Evolutionary conservation across 1,139 yeast species (phyloP).

Genomic region (Yamadazyma friedrichii): DNA sequence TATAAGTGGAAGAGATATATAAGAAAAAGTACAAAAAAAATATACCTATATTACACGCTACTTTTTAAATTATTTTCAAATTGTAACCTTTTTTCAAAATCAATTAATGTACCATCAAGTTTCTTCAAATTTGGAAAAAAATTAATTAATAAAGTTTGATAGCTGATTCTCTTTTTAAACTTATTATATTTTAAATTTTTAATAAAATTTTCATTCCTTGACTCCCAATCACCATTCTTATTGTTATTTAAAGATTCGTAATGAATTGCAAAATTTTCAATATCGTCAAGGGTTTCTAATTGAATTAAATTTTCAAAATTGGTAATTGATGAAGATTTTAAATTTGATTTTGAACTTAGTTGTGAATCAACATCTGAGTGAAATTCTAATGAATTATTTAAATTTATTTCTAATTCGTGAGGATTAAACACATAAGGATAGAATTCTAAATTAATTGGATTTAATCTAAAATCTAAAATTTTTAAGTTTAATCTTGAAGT

Average conservation of each 20-base stretch:
- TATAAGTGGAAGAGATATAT: neutral
- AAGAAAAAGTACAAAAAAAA: slow-evolving; percentile 1
- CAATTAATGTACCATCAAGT: slow-evolving; percentile 35
- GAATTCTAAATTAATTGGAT: slow-evolving; percentile 46
- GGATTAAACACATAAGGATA: slow-evolving; percentile 56
- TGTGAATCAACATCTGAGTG: too few species aligned
- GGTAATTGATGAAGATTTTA: neutral
- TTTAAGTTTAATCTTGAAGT: slow-evolving; percentile 32
- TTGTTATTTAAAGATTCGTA: slow-evolving; percentile 34
- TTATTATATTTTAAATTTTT: slow-evolving; percentile 22
- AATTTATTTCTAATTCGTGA: slow-evolving; percentile 33
- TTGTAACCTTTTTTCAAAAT: slow-evolving; percentile 4
- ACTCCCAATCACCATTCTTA: slow-evolving; percentile 34
- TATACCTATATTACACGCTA: neutral
- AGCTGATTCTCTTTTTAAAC: slow-evolving; percentile 31
- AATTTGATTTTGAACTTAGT: slow-evolving; percentile 9
- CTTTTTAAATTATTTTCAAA: slow-evolving; percentile 5
- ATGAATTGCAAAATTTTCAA: slow-evolving; percentile 42
- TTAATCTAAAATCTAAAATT: slow-evolving; percentile 49
- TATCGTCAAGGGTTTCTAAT: slow-evolving; percentile 44
- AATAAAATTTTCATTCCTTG: slow-evolving; percentile 31
- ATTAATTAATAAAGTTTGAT: slow-evolving; percentile 38
- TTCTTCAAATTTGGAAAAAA: slow-evolving; percentile 34
- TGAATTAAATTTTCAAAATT: slow-evolving; percentile 30
- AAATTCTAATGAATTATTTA: too few species aligned